phyloP scores from a whole-genome alignment of 2,329 filamentous ascomycete species.

The Monosporascus sp. region DNA sequence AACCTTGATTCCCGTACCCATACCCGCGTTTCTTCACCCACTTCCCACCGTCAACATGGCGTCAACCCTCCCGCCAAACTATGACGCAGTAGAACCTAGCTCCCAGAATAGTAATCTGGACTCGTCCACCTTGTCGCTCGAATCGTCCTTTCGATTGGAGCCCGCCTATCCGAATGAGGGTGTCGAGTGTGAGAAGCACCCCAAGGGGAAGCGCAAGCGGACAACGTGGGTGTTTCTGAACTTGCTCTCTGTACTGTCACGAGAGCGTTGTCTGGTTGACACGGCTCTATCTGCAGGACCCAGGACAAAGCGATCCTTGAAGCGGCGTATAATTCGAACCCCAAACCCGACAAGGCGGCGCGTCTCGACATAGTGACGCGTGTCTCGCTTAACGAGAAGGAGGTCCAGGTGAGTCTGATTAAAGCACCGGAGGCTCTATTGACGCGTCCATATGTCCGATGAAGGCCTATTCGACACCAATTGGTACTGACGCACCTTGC shows the following conservation, averaged over 20 bases:
- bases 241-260: neutral
- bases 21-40: slow-evolving; percentile 21
- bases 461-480: slow-evolving; percentile 1
- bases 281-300: slow-evolving; percentile 47
- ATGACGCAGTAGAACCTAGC: slow-evolving; percentile 7
- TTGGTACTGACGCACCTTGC: slow-evolving; percentile 14
- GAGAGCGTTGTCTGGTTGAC: slow-evolving; percentile 11
- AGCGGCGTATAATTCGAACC: slow-evolving; percentile 75
- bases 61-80: neutral
- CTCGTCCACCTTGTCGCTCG: slow-evolving; percentile 26
- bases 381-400: slow-evolving; percentile 88
- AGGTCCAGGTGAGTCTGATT: slow-evolving; percentile 73
- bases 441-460: slow-evolving; percentile 1
- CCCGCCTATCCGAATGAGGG: slow-evolving; percentile 23
- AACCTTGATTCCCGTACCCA: slow-evolving; percentile 15
- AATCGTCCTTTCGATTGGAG: slow-evolving; percentile 29
- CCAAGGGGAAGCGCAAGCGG: slow-evolving; percentile 58
- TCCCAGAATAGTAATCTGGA: slow-evolving; percentile 24
- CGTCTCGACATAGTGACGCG: slow-evolving; percentile 78
- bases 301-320: slow-evolving; percentile 89
- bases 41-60: slow-evolving; percentile 13
- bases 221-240: slow-evolving; percentile 51
- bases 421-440: neutral
- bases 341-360: slow-evolving; percentile 87
- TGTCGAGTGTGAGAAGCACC: slow-evolving; percentile 37